Conservation (phyloP, 768 basidiomycete genomes). For the Cystofilobasidium capitatum region DNA sequence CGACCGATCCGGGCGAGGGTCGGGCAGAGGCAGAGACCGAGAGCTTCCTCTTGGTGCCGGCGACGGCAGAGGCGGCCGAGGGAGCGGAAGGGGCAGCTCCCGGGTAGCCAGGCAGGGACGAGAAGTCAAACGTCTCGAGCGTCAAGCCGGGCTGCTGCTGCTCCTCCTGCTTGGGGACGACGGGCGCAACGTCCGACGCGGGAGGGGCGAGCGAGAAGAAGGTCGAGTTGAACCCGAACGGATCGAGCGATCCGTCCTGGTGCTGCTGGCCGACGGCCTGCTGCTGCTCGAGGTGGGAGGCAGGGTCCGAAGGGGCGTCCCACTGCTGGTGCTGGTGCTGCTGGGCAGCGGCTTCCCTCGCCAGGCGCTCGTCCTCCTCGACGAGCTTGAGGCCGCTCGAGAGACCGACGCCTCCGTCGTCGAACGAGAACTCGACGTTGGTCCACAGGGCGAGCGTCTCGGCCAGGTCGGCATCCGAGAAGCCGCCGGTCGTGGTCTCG, state of each 20-base stretch:
- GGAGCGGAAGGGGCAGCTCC: slow-evolving; percentile 37
- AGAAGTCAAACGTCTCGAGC: slow-evolving; percentile 3
- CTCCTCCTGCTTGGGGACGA: background rate
- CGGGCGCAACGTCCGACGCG: background rate
- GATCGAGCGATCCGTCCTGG: slow-evolving; percentile 16
- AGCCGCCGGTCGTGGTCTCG: background rate
- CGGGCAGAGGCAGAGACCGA: slow-evolving; percentile 34
- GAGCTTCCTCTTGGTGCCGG: slow-evolving; percentile 28
- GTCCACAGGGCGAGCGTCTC: slow-evolving; percentile 25
- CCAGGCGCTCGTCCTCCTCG: slow-evolving; percentile 22
- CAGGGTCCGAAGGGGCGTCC: background rate
- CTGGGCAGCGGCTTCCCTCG: slow-evolving; percentile 4
- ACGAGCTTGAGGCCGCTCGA: slow-evolving; percentile 11
- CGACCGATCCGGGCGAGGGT: slow-evolving; percentile 3
- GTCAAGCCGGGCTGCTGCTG: background rate
- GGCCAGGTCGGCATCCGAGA: slow-evolving; percentile 22
- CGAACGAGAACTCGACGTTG: slow-evolving; percentile 25
- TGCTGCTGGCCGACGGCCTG: too few species aligned
- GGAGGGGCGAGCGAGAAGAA: background rate
- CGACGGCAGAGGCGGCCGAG: slow-evolving; percentile 37
- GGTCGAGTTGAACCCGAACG: slow-evolving; percentile 23
- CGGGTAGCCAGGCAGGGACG: background rate
- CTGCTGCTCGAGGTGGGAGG: background rate
- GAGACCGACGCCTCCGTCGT: slow-evolving; percentile 25
- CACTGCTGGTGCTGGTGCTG: slow-evolving; percentile 3